These are phyloP conservation scores for Colletotrichum trifolii DNA, from an alignment of 2,329 filamentous ascomycete species.

Conservation along the genomic window DNA sequence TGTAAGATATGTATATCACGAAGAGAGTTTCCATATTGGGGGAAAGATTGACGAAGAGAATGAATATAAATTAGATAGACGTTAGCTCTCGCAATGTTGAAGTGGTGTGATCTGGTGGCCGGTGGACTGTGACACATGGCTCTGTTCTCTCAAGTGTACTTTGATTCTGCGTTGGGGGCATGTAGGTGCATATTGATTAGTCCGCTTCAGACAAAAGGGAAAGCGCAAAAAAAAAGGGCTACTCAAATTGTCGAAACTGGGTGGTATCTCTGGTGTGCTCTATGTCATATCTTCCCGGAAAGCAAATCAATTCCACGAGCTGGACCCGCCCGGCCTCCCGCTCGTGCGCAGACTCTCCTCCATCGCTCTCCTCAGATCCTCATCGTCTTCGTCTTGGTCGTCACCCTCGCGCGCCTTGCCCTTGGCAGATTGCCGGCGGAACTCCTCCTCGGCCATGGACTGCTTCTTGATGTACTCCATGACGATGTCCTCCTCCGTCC, in stretches of 20 bases:
- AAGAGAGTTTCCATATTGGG: no score
- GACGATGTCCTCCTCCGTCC: constrained; percentile 77
- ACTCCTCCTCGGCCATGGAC: constrained; percentile 76
- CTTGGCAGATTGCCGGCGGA: constrained; percentile 47
- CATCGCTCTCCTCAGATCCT: constrained; percentile 66
- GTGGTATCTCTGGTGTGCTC: constrained; percentile 34
- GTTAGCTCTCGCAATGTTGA: no score
- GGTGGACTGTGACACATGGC: no score
- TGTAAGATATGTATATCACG: no score
- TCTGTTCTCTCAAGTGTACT: no score
- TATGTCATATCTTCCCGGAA: constrained; percentile 8
- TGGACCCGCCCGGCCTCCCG: constrained; percentile 38
- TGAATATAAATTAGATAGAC: no score
- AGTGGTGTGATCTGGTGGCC: no score
- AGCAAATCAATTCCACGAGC: constrained; percentile 21
- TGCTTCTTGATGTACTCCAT: constrained; percentile 83
- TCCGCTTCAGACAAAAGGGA: neutral
- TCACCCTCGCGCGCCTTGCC: constrained; percentile 46
- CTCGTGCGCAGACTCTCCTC: constrained; percentile 64
- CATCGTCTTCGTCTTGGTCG: constrained; percentile 60
- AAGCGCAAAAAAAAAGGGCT: neutral
- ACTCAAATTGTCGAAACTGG: constrained; percentile 11
- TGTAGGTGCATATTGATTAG: no score
- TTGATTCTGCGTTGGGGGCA: no score
- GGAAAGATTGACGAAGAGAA: no score